phyloP scores from a whole-genome alignment of 2,329 filamentous ascomycete species.

The Aspergillus chevalieri region DNA sequence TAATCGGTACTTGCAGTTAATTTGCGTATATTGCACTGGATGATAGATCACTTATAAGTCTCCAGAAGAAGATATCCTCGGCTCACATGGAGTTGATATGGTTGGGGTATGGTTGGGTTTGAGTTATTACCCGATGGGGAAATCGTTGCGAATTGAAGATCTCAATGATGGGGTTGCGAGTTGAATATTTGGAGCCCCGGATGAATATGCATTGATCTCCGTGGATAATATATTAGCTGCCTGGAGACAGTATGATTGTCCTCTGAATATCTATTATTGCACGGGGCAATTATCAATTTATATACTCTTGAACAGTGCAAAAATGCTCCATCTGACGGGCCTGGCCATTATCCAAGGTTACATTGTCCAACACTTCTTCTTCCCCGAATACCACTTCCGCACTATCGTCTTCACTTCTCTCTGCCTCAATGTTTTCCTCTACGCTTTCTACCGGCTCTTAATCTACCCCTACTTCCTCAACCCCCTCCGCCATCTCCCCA shows the following conservation, averaged over 20 bases:
- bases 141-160: conserved; percentile 2
- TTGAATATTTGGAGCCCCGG: too few species aligned
- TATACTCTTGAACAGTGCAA: too few species aligned
- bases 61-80: background rate
- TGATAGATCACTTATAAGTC: background rate
- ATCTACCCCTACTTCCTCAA: conserved; percentile 48
- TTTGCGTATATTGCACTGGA: background rate
- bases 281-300: background rate
- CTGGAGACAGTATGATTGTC: too few species aligned
- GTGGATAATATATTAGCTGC: too few species aligned
- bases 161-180: background rate
- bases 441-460: conserved; percentile 33
- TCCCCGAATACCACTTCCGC: conserved; percentile 20
- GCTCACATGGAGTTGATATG: conserved; percentile 2
- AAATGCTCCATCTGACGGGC: conserved; percentile 8
- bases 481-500: conserved; percentile 47
- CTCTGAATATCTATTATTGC: too few species aligned
- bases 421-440: conserved; percentile 19
- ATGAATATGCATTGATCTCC: too few species aligned
- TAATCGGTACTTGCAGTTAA: too few species aligned
- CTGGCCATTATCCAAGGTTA: conserved; percentile 24
- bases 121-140: background rate
- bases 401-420: conserved; percentile 16
- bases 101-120: background rate
- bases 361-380: conserved; percentile 21